phyloP scores from a whole-genome alignment of 176 grass and related monocot species.

The Olyra latifolia region DNA sequence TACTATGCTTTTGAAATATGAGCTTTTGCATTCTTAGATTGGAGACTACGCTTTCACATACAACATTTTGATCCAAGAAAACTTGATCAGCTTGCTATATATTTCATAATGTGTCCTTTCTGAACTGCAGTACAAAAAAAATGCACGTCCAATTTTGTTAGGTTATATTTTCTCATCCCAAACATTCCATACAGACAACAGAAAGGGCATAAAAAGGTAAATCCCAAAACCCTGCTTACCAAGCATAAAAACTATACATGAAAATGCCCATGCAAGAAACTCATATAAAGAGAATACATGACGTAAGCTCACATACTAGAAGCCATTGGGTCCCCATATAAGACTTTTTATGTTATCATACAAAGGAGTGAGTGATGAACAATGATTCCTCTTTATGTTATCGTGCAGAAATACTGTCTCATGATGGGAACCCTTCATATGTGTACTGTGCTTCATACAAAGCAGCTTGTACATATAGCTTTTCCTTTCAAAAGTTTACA shows the following conservation, averaged over 20 bases:
- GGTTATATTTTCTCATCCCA: background rate
- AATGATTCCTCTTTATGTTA: background rate
- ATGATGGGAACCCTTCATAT: background rate
- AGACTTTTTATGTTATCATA: background rate
- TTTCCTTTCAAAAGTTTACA: background rate
- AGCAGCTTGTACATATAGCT: background rate
- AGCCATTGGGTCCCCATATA: background rate
- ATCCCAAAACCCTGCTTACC: background rate
- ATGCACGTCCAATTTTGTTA: background rate
- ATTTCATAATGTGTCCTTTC: background rate
- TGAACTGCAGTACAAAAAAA: background rate
- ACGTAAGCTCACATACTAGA: background rate
- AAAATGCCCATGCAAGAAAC: background rate
- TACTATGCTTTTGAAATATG: background rate
- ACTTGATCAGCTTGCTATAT: background rate
- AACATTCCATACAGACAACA: background rate
- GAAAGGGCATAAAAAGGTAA: background rate
- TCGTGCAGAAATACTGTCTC: background rate
- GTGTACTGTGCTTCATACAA: background rate
- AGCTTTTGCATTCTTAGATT: background rate
- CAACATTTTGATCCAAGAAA: conserved; percentile 13
- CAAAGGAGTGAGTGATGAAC: background rate
- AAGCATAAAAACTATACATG: background rate
- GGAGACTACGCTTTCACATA: background rate
- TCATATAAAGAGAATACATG: conserved; percentile 13